Percentiles rank a stretch among this genome's conserved stretches.
These are phyloP conservation scores for Hebeloma cylindrosporum DNA, from an alignment of 768 basidiomycete genomes.

Conservation along the genomic window DNA sequence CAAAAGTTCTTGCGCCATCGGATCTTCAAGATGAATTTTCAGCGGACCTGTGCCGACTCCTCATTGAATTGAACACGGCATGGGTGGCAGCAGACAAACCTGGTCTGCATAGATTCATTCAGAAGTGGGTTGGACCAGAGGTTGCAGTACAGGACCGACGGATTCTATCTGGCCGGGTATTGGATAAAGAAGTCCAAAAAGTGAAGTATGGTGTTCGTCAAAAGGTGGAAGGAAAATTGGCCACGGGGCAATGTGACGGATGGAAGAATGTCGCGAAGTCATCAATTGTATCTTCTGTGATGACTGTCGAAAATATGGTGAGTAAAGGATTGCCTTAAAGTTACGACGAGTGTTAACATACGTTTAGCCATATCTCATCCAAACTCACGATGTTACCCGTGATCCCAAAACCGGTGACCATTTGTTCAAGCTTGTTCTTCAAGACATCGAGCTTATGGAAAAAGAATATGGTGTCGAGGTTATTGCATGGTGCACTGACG, in stretches of 20 bases:
- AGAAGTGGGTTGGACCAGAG: background rate
- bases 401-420: conserved; percentile 25
- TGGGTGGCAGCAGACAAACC: no score
- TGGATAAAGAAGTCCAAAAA: conserved; percentile 16
- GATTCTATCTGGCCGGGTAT: conserved; percentile 17
- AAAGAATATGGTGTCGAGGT: conserved; percentile 16
- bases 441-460: conserved; percentile 24
- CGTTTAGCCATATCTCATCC: conserved; percentile 22
- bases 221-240: conserved; percentile 15
- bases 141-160: conserved; percentile 1
- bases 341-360: no score
- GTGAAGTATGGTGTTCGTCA: conserved; percentile 11
- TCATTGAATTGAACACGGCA: no score
- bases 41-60: no score
- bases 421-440: conserved; percentile 22
- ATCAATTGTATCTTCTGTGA: conserved; percentile 23
- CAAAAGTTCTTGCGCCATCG: no score
- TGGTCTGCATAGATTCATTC: no score
- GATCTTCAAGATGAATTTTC: no score
- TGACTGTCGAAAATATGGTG: conserved; percentile 26
- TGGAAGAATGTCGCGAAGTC: conserved; percentile 31
- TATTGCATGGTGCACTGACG: conserved; percentile 26
- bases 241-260: conserved; percentile 29
- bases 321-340: no score
- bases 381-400: conserved; percentile 22